Base-by-base conservation (phyloP, 2,329 filamentous ascomycete species). In the Nemania sp. region DNA sequence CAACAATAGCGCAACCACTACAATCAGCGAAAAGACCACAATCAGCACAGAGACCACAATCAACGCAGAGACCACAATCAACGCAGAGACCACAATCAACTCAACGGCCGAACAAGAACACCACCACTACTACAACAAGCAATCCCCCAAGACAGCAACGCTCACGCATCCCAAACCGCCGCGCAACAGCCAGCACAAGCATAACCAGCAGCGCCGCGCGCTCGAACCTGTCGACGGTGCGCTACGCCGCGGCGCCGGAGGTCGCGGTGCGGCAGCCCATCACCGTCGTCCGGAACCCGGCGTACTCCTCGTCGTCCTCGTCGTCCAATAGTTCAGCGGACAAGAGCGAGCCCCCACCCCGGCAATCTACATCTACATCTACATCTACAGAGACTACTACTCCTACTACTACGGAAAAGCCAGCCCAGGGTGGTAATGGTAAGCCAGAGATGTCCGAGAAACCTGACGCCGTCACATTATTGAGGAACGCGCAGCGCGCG, bases 231-330 rank as follows among this genome's bases (percentile, higher is more conserved):
- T 64, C 65, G 4, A 65, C 65, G 3, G 63, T 66, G 30, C 53
- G 66, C 9, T 68, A 68, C 49, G 65, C 65, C 7, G 54, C 61
- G 11, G 26, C 61, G 54, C 66, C 66, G 6, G 65, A 66, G 48
- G 51, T 67, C 45, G 65, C 66, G 6, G 59, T 68, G 8, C 61
- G 62, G 6, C 64, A 67, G 46, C 49, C 52, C 15, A 63, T 67
- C 34, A 46, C 44, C 24, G 64, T 67, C 11, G 57, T 66, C 26
- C 56, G 44, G 22, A 64, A 67, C 40, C 64, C 64, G 11, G 59
- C 61, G 14, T 66, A 62, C 42, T 45, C 47, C 36, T 61, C 57
- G 24, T 19, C 30, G 22, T 17, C 12, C 8, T 23, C n/a, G 37
- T 28, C 26, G 6, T 6, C 26, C 26, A 12, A 12, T 12, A 31